Conservation (phyloP, 2,329 filamentous ascomycete species). For the Trichoderma citrinoviride region DNA sequence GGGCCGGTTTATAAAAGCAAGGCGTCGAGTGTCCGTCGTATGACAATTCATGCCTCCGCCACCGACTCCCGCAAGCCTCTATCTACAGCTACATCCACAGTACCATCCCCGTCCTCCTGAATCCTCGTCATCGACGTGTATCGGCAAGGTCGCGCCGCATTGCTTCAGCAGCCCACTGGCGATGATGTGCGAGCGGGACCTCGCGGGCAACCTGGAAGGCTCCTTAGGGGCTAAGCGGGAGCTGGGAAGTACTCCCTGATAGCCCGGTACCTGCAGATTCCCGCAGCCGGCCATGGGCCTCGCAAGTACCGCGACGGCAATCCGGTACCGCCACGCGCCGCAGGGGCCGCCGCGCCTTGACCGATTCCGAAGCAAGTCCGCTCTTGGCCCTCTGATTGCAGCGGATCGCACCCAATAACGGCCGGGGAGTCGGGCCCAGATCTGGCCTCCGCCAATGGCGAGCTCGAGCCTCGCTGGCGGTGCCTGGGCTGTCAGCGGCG, state of each 20-base stretch:
- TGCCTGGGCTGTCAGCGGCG: not conserved
- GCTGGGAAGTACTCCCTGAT: not conserved
- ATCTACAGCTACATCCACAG: not conserved
- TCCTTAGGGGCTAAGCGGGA: no score
- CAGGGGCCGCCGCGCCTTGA: not conserved
- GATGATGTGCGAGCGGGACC: slow-evolving; percentile 11
- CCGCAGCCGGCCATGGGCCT: not conserved
- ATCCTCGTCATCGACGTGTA: not conserved
- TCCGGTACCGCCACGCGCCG: not conserved
- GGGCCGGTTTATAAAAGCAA: slow-evolving; percentile 9
- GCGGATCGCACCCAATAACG: not conserved
- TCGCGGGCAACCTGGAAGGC: not conserved
- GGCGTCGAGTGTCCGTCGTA: not conserved
- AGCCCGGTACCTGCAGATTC: not conserved
- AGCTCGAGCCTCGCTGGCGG: no score
- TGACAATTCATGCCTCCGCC: slow-evolving; percentile 16
- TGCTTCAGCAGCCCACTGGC: not conserved
- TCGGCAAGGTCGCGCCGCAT: slow-evolving; percentile 3
- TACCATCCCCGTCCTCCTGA: not conserved
- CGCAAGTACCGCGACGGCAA: not conserved
- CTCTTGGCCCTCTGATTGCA: not conserved
- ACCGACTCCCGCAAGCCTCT: not conserved
- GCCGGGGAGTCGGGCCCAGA: not conserved
- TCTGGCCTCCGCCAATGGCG: slow-evolving; percentile 11
- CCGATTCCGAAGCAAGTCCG: slow-evolving; percentile 14